Evolutionary conservation across 345 rosid genomes (phyloP).

Genomic region (Corchorus olitorius): DNA sequence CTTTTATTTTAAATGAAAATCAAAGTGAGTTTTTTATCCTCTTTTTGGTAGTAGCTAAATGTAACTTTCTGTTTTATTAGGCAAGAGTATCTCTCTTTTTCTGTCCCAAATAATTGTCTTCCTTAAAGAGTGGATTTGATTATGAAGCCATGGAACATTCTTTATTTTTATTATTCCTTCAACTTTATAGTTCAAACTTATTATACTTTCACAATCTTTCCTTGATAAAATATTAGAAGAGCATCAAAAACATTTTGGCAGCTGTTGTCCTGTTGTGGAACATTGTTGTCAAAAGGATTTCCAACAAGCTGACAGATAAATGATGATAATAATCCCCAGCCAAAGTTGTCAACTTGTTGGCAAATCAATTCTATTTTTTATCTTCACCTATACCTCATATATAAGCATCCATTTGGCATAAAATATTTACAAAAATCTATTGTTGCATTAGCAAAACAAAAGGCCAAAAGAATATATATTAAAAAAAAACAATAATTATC

Average conservation of each 20-base stretch:
- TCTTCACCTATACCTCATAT: background rate
- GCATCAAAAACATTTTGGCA: slow-evolving; percentile 2
- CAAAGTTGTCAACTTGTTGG: background rate
- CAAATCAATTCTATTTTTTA: background rate
- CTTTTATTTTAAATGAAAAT: too few species aligned
- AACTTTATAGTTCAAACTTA: background rate
- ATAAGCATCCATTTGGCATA: background rate
- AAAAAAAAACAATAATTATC: background rate
- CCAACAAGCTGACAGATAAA: background rate
- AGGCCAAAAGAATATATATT: too few species aligned
- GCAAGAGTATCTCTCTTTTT: background rate
- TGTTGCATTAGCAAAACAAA: background rate
- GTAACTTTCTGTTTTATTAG: background rate
- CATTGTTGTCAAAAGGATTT: slow-evolving; percentile 4
- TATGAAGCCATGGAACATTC: background rate
- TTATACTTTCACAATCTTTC: background rate
- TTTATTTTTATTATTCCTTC: background rate
- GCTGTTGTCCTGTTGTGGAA: slow-evolving; percentile 11
- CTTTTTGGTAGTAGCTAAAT: background rate
- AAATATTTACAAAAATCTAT: background rate
- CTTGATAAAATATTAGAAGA: background rate
- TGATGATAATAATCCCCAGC: background rate
- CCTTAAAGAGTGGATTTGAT: too few species aligned
- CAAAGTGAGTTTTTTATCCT: too few species aligned
- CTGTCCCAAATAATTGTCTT: too few species aligned